Evolutionary conservation across 768 basidiomycete species (phyloP), one percentile per base, ranked within the genome.

Genomic region (Russula brevipes): DNA sequence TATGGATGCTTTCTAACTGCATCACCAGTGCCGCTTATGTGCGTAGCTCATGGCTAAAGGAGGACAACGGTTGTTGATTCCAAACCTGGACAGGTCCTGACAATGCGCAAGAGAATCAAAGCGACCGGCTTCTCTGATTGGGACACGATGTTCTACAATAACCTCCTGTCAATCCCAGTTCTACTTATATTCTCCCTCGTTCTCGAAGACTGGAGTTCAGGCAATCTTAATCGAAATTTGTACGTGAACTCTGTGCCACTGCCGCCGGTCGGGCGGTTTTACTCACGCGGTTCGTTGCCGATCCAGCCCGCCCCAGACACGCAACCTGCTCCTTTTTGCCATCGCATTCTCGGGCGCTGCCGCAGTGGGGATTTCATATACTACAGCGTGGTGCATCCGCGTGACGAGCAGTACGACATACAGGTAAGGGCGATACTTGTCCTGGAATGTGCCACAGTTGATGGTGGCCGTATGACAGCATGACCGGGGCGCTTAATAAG

Each of bases 141-240:
- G 95, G 96, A 98, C 71, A 88, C 94, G 12, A 98, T 98, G 94
- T 96, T 93, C 77, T 98, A 98, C 80, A 97, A 96, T 78, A 99
- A 98, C 74, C 73, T 98, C 50, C 78, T 98, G 56, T 96, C 93
- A 19, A 95, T 98, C 69, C 97, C 97, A 5, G 86, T 98, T 44
- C 78, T 99, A 49, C 80, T 82, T 59, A 69, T 92, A 55, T 92
- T 88, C 71, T 97, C 95, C 9, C 67, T 98, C 67, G 67, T 93
- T 53, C 75, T 88, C 36, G 97, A 99, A 76, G 86, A 97, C 72
- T 99, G 97, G 97, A 82, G 87, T 41, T 77, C 78, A 9, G 87
- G 82, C 52, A 94, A 86, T 72, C 78, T 99, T 41, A 74, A 74
- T 41, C 78, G 81, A 54, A 98, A 96, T 74, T 99, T 99, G 95